phyloP scores from a whole-genome alignment of 2,329 filamentous ascomycete species.

The Decorospora gaudefroyi region DNA sequence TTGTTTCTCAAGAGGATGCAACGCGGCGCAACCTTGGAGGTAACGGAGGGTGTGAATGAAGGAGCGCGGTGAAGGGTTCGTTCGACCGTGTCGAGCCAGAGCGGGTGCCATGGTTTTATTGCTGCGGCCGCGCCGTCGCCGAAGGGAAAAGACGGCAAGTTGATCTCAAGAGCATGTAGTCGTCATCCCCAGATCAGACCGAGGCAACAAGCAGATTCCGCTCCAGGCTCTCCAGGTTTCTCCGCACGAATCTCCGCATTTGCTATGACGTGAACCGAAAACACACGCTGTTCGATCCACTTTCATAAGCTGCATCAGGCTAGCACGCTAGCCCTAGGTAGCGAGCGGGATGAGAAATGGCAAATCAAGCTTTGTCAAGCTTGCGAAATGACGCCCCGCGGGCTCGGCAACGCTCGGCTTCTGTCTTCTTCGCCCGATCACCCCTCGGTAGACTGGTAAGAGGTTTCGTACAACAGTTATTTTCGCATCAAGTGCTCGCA shows the following conservation, averaged over 20 bases:
- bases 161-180: background rate
- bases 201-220: conserved; percentile 8
- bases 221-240: conserved; percentile 6
- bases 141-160: background rate
- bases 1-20: too few species aligned
- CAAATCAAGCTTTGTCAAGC: conserved; percentile 4
- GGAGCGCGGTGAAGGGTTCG: too few species aligned
- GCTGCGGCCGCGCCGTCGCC: background rate
- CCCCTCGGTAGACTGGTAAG: too few species aligned
- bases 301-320: background rate
- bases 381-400: conserved; percentile 3
- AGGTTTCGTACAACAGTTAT: too few species aligned
- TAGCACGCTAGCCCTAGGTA: background rate
- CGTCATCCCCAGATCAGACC: conserved; percentile 11
- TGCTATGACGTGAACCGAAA: background rate
- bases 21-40: too few species aligned
- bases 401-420: conserved; percentile 4
- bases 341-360: background rate
- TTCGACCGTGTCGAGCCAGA: too few species aligned
- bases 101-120: background rate
- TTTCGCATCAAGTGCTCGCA: too few species aligned
- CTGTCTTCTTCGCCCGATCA: too few species aligned
- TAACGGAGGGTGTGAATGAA: too few species aligned
- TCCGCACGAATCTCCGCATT: conserved; percentile 1
- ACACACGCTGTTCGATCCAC: background rate